Base-by-base conservation (phyloP, 73 alveolate genomes). In the Symbiodinium pilosum region DNA sequence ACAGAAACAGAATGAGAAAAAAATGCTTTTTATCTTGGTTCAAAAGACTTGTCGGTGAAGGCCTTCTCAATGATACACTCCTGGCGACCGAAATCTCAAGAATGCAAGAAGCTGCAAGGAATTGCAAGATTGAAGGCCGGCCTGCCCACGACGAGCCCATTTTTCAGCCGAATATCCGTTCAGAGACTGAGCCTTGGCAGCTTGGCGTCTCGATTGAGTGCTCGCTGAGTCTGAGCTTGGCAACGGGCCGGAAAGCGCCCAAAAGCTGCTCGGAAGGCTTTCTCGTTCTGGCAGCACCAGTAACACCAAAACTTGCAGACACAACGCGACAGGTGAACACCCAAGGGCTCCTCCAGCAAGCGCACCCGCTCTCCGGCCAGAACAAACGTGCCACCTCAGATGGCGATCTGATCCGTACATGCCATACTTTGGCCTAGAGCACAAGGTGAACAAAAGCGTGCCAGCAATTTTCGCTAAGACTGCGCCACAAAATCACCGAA, bases 291-390 rank as follows among this genome's bases (percentile, higher is more conserved):
- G 32, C 32, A 73, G 39, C 56, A 12, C 41, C 30, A 71, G 32
- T 21, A 4, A 71, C 3, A 30, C 38, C 18, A 52, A 34, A 14
- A 34, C 34, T 11, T 4, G 3, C 26, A 38, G 11, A 39, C 24
- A n/a, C 12, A 81, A 81, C 52, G 42, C 11, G 21, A 36, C 40
- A 3, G 54, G 2, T 2, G 39, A 83, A 5, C 28, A 86, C 81
- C 44, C 52, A 77, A 77, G 52, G 47, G 26, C 69, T 59, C 95
- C 97, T 91, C 38, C 32, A 91, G 88, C 81, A 91, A 34, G 73
- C 97, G 97, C 87, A 91, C 97, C 39, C 97, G 97, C 41, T 91
- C 97, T n/a, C 97, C 97, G 5, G 97, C 89, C 56, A 91, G 88
- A 38, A 91, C 71, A 43, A 91, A 91, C 1, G 97, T 75, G 38